Percentiles rank a stretch among this genome's conserved stretches.
phyloP scores from a whole-genome alignment of 805 yeast genomes.

The Kodamaea restingae region DNA sequence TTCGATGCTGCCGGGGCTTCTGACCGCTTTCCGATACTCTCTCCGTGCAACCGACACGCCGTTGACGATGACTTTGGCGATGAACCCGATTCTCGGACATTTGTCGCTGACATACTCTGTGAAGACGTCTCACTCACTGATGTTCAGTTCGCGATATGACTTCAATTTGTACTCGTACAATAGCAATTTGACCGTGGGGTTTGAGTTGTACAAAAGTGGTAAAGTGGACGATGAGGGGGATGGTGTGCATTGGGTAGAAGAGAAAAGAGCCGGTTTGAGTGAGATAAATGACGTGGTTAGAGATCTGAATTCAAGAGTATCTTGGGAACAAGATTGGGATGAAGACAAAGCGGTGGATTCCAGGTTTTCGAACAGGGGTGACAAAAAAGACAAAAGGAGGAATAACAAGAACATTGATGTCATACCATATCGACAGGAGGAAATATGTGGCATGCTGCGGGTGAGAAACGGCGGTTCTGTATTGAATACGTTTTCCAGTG shows the following conservation, averaged over 20 bases:
- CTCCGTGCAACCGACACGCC: conserved; percentile 87
- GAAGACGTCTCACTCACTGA: conserved; percentile 67
- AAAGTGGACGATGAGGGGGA: conserved; percentile 13
- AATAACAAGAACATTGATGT: not conserved
- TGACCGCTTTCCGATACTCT: conserved; percentile 79
- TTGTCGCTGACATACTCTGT: conserved; percentile 84
- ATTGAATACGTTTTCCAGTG: conserved; percentile 48
- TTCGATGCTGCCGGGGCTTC: conserved; percentile 84
- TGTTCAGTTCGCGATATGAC: conserved; percentile 80
- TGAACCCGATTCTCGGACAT: conserved; percentile 89
- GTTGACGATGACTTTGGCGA: conserved; percentile 76
- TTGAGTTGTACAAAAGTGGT: conserved; percentile 63
- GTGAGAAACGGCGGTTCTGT: not conserved
- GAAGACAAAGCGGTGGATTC: too few species aligned
- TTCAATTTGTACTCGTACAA: conserved; percentile 89
- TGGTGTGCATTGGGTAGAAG: conserved; percentile 4
- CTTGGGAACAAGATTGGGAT: too few species aligned
- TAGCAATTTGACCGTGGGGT: conserved; percentile 80
- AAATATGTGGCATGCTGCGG: not conserved
- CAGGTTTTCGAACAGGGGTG: too few species aligned
- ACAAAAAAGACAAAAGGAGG: not conserved
- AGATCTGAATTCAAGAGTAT: not conserved
- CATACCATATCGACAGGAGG: not conserved
- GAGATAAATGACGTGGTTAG: not conserved
- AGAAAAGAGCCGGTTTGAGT: conserved; percentile 16